Conservation (phyloP, 768 basidiomycete genomes). For the Phaeotremella skinneri region DNA sequence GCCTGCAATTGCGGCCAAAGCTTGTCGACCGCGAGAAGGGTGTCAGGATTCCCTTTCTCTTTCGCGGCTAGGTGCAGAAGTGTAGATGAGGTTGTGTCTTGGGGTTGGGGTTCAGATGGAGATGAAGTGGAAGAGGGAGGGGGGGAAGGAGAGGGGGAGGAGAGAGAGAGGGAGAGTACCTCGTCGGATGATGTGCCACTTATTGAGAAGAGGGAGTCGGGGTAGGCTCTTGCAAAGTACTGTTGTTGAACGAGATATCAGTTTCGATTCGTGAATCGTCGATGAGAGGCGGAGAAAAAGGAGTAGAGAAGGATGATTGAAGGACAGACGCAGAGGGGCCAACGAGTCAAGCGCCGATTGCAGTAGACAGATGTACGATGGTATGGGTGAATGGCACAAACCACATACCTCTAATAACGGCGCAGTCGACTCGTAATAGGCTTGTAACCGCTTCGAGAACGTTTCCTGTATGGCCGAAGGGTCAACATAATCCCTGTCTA, state of each 20-base stretch:
- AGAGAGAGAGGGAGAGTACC: constrained; percentile 43
- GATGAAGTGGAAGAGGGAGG: constrained; percentile 13
- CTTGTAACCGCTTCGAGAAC: constrained; percentile 49
- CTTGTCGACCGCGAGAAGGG: constrained; percentile 42
- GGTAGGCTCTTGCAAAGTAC: constrained; percentile 49
- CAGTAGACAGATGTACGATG: not conserved
- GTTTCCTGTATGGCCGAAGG: constrained; percentile 37
- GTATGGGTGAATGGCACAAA: not conserved
- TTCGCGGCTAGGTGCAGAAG: not conserved
- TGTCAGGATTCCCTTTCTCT: constrained; percentile 5
- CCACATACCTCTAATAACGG: constrained; percentile 47
- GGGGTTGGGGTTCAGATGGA: not conserved
- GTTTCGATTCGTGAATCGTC: no score
- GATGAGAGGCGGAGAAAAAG: no score
- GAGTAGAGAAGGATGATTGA: no score
- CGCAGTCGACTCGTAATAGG: constrained; percentile 51
- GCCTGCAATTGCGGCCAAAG: constrained; percentile 49
- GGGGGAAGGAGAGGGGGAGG: constrained; percentile 7
- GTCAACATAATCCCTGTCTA: no score
- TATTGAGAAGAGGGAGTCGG: constrained; percentile 44
- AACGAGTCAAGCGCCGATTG: constrained; percentile 1
- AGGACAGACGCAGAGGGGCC: no score
- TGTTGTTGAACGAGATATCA: no score
- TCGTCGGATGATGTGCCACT: constrained; percentile 52
- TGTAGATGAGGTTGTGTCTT: constrained; percentile 1